phyloP scores from a whole-genome alignment of 192 early-diverging fungal genomes.

The Jimgerdemannia flammicorona region DNA sequence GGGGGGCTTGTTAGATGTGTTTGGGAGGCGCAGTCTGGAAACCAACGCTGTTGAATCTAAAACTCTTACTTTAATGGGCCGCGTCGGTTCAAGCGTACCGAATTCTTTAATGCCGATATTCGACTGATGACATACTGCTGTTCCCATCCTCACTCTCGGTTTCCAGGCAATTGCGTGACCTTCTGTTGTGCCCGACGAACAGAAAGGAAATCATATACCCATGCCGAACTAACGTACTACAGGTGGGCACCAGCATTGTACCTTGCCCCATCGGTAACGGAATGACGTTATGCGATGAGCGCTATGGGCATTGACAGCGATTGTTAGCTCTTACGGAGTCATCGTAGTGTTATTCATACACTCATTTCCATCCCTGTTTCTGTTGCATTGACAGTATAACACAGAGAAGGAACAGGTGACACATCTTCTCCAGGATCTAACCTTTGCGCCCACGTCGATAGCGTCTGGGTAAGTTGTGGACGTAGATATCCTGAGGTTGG shows the following conservation, averaged over 20 bases:
- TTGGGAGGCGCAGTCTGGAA: too few relatives aligned
- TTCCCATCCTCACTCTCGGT: not conserved
- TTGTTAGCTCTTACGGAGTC: too few relatives aligned
- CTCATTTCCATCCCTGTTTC: not conserved
- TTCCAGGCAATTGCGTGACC: constrained; percentile 87
- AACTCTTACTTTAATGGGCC: too few relatives aligned
- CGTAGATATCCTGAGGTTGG: not conserved
- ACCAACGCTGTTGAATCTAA: too few relatives aligned
- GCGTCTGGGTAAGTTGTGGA: constrained; percentile 48
- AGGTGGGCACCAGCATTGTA: constrained; percentile 4
- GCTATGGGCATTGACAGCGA: too few relatives aligned
- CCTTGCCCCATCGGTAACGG: too few relatives aligned
- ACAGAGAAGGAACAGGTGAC: constrained; percentile 43
- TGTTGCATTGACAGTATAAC: constrained; percentile 45
- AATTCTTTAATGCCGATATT: not conserved
- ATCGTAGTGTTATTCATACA: too few relatives aligned
- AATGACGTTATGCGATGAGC: too few relatives aligned
- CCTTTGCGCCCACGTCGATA: constrained; percentile 77
- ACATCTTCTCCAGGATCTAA: constrained; percentile 65
- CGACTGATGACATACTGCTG: not conserved
- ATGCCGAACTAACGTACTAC: constrained; percentile 60
- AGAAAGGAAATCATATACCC: constrained; percentile 80
- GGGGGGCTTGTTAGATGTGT: not conserved
- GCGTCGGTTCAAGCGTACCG: not conserved
- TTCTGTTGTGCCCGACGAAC: constrained; percentile 71